Evolutionary conservation across 2,329 filamentous ascomycete species (phyloP), one percentile per base, ranked within the genome.

Genomic region (Nigrograna mackinnonii): DNA sequence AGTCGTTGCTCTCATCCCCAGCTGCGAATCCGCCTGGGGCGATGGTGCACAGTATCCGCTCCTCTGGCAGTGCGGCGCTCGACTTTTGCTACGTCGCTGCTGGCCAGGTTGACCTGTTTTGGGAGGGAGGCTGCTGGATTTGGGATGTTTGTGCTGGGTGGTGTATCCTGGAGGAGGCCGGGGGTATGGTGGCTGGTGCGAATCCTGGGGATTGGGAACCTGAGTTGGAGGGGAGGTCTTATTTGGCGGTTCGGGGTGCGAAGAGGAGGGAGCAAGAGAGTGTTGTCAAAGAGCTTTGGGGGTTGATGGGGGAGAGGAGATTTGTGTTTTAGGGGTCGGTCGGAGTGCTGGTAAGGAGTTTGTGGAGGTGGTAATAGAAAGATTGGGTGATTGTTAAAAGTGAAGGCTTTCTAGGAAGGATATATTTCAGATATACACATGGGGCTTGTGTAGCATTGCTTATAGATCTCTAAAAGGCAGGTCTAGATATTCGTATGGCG

Each of bases 61-160:
- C 58, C 3, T 61, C 54, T 9, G 66, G 67, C 12, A 68, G 65
- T 2, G 66, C 66, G 0, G 67, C 66, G 0, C 54, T 70, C 2
- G 60, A 69, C 45, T 67, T 70, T 39, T 70, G 67, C 50, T 68
- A 67, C 43, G 66, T 69, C 1, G 67, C 66, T 2, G 57, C 61
- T 5, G 66, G 66, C 24, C 53, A 49, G 32, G 36, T 69, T 1
- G 66, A 70, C 31, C 41, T 51, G 1, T 69, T 67, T 39, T 70
- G 66, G 66, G 67, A 70, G 42, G 64, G 59, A 4, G 66, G 66
- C 0, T 60, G 62, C 4, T 67, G 55, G 53, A 44, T 59, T 5
- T 70, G 67, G 67, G 67, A 70, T 30, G 55, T 70, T 3, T 57
- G 52, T 6, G 67, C 66, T 5, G 67, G 67, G 1, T 70, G 66